Percentiles rank a stretch among this genome's conserved stretches.
Evolutionary conservation across 176 grass and related monocot genomes (phyloP).

Genomic region (Triticum timopheevii): DNA sequence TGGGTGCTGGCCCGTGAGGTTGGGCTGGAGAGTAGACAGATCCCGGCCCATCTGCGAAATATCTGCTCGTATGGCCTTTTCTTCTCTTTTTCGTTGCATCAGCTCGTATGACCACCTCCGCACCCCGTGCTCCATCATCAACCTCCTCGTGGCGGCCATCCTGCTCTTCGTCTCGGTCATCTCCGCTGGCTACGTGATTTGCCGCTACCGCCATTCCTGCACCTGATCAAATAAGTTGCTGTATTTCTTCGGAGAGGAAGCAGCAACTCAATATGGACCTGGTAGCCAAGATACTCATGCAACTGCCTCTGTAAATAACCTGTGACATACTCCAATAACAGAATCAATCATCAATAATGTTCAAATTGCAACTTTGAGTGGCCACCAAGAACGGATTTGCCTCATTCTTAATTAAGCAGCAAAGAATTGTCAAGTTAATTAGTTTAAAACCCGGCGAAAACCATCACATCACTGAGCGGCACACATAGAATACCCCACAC

Average conservation of each 20-base stretch:
- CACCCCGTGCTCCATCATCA: background rate
- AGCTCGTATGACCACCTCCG: background rate
- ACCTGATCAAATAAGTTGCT: background rate
- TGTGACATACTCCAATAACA: background rate
- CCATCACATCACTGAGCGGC: too few relatives aligned
- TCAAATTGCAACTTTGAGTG: too few relatives aligned
- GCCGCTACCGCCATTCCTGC: slow-evolving; percentile 3
- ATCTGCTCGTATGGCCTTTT: background rate
- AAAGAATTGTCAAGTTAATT: too few relatives aligned
- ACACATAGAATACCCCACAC: too few relatives aligned
- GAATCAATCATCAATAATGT: too few relatives aligned
- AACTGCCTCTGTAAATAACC: too few relatives aligned
- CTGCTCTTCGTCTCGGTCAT: background rate
- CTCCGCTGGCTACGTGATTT: background rate
- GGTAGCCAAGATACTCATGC: background rate
- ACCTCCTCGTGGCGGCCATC: background rate
- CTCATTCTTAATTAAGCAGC: too few relatives aligned
- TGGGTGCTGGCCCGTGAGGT: background rate
- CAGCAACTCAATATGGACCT: background rate
- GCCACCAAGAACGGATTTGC: too few relatives aligned
- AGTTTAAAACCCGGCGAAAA: too few relatives aligned
- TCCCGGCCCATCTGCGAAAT: background rate
- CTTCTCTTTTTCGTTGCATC: background rate
- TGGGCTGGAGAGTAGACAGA: background rate
- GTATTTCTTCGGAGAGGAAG: background rate